These are phyloP conservation scores for Akanthomyces lecanii DNA, from an alignment of 2,329 filamentous ascomycete species.

Conservation along the genomic window DNA sequence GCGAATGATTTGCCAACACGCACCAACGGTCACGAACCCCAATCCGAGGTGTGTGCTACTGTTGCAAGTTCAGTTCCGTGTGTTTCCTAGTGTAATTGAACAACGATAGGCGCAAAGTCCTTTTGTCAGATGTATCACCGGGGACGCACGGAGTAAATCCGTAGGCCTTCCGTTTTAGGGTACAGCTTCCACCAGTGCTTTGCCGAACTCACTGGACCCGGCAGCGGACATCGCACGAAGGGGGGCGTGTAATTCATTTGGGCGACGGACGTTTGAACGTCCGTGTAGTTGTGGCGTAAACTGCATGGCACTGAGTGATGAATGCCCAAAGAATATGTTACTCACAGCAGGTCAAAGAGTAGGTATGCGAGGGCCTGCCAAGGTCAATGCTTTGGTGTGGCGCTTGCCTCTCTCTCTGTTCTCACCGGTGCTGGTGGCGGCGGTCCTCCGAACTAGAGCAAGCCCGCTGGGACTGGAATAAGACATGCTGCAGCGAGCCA, in stretches of 20 bases:
- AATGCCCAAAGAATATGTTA: neutral
- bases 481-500: too few species aligned
- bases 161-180: too few species aligned
- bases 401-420: neutral
- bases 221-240: neutral
- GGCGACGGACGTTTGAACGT: neutral
- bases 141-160: too few species aligned
- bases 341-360: slow-evolving; percentile 5
- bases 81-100: too few species aligned
- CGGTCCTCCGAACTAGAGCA: neutral
- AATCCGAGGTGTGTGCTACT: too few species aligned
- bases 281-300: neutral
- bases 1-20: too few species aligned
- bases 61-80: too few species aligned
- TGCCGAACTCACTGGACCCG: neutral
- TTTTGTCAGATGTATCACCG: too few species aligned
- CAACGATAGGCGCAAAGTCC: too few species aligned
- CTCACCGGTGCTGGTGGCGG: neutral
- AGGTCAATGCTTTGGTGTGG: slow-evolving; percentile 2
- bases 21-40: too few species aligned
- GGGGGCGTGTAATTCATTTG: neutral
- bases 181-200: too few species aligned
- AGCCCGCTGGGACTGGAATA: too few species aligned
- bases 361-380: neutral
- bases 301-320: neutral